Evolutionary conservation across 352 stramenopile species (phyloP).

Genomic region (Pythium rishiriense): DNA sequence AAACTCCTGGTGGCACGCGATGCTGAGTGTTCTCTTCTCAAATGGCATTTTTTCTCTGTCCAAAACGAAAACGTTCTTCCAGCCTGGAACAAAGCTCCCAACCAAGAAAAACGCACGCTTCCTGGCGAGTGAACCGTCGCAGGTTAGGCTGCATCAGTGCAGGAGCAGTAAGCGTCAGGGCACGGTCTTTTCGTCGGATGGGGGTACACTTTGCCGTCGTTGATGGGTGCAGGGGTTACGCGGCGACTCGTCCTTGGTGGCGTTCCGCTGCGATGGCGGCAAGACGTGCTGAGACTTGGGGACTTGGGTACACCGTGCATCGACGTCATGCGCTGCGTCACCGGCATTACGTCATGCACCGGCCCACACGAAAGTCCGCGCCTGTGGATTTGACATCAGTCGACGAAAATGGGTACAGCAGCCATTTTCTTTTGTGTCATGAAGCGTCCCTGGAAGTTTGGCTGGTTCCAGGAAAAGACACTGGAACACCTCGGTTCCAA

Average conservation of each 20-base stretch:
- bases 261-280: too few species aligned
- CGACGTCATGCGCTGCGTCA: background rate
- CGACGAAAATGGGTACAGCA: background rate
- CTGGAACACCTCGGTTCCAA: background rate
- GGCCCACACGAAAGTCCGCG: background rate
- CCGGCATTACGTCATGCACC: background rate
- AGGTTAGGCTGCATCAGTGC: background rate
- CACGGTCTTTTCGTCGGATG: background rate
- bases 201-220: background rate
- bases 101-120: too few species aligned
- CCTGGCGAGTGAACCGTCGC: slow-evolving; percentile 1
- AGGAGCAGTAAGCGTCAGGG: background rate
- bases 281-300: too few species aligned
- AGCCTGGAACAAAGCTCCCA: too few species aligned
- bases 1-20: background rate
- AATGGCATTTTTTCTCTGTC: background rate
- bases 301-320: background rate
- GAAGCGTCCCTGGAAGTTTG: background rate
- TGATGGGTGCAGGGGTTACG: background rate
- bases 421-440: background rate
- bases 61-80: too few species aligned
- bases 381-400: background rate
- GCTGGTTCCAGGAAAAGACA: background rate
- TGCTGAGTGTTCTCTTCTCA: background rate
- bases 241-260: too few species aligned